Evolutionary conservation across 352 stramenopile genomes (phyloP), one percentile per base, ranked within the genome.

Genomic region (Globisporangium barbulae): DNA sequence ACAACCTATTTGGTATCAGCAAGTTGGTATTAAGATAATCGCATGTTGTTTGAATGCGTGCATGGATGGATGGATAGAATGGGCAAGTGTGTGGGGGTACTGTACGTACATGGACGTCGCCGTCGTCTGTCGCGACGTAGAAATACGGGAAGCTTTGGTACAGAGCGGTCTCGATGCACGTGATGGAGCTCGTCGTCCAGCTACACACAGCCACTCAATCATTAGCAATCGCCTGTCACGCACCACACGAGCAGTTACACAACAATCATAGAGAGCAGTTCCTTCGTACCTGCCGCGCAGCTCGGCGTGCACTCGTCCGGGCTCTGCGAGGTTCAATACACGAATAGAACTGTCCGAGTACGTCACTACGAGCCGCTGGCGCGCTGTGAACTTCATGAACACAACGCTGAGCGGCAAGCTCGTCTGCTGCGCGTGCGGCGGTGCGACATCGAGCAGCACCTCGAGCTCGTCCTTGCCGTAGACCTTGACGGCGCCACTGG

Each of bases 101-200:
- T 28, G 6, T 41, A 37, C 67, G 33, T 73, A 88, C 78, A 21
- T 83, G 74, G 39, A 92, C 61, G 9, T 81, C 70, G 21, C 81
- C 80, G 31, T 94, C 80, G 61, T 92, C 81, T 17, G 85, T 80
- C 13, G 85, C 83, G 13, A 90, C 75, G 42, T 90, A 92, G 56
- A 90, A 82, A 61, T 83, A 94, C 37, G 79, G 77, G 41, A 80
- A 86, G 21, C 78, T 73, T 15, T 65, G 61, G 62, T 88, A 88
- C 47, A 47, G 44, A 37, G 88, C 77, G 1, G 85, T 92, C 72
- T 92, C 83, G 1, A 94, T 53, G 45, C 69, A 79, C 54, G 76
- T 87, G 67, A 92, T 72, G 33, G 74, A 72, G 63, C 74, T 81
- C n/a, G 73, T 79, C 2, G 83, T 94, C 85, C 85, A 94, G 31